Evolutionary conservation across 2,329 filamentous ascomycete genomes (phyloP), one percentile per base, ranked within the genome.

Genomic region (Scedosporium minutisporum): DNA sequence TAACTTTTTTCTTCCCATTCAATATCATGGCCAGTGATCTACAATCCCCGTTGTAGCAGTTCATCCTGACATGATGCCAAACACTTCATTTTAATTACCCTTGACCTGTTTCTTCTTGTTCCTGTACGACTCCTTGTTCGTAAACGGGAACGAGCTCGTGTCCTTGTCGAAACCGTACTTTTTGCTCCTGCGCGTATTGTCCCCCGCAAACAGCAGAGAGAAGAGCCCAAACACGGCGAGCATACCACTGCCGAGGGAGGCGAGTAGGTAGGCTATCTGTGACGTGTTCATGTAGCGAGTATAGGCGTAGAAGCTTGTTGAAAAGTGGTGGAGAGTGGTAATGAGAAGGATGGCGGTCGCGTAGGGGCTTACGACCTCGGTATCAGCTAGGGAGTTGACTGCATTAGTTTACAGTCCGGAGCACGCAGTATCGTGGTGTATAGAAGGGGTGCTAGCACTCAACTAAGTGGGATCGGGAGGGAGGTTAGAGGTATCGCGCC

Each of bases 221-320:
- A 70, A 67, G 48, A 71, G 46, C 62, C 71, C 90, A 55, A 89
- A 76, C 2, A 79, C 77, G 1, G 84, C 85, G 64, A 93, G 74
- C 42, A 76, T 67, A 6, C 79, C 77, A 66, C 81, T 87, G 21
- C 81, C 84, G 1, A 82, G 68, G 66, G 84, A 80, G 0, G 85
- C 88, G 4, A 90, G 71, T 1, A 81, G 74, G 69, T 87, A 89
- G 0, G 80, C 82, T 10, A 81, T 77, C 68, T 85, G 80, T 5
- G 78, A 77, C 72, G 76, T 77, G 61, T 77, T 74, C n/a, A 80
- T 79, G 75, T 86, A 90, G 71, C 86, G 82, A 58, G 80, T 80
- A 74, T 93, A 95, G 69, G 83, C 80, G 72, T 90, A 88, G 66
- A 87, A 85, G 18, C 86, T 86, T 4, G 79, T 78, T 0, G 78